Conservation (phyloP, 805 yeast species). For the Nakazawaea anatomiae region DNA sequence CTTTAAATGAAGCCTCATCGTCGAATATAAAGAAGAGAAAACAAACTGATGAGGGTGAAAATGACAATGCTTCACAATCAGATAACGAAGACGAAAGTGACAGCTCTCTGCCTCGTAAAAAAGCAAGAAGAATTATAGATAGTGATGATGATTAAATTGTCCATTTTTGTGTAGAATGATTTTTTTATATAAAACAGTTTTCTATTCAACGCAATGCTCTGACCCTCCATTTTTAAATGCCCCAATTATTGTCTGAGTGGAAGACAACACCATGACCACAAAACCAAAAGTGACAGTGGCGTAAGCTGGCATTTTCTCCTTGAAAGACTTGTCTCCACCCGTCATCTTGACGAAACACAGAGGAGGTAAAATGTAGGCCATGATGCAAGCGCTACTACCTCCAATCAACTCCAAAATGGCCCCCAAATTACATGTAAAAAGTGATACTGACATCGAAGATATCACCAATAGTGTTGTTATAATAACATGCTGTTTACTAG, state of each 20-base stretch:
- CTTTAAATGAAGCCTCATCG: no score
- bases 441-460: conserved; percentile 67
- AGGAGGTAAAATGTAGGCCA: conserved; percentile 93
- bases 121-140: conserved; percentile 9
- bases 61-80: not conserved
- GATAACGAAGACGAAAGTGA: no score
- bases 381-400: conserved; percentile 84
- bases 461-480: conserved; percentile 64
- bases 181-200: not conserved
- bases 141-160: conserved; percentile 11
- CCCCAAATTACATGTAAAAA: conserved; percentile 83
- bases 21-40: not conserved
- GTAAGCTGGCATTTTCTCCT: conserved; percentile 50
- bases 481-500: conserved; percentile 46
- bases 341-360: conserved; percentile 70
- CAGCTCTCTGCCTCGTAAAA: not conserved
- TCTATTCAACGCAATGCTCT: conserved; percentile 39
- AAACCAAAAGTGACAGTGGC: conserved; percentile 68
- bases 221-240: conserved; percentile 35
- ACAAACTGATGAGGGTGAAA: conserved; percentile 1
- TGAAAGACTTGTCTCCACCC: conserved; percentile 29
- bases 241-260: conserved; percentile 59
- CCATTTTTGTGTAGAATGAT: no score
- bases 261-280: conserved; percentile 73
- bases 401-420: conserved; percentile 87